These are phyloP conservation scores for Lathyrus sativus DNA, from an alignment of 306 rosid genomes.

Conservation along the genomic window DNA sequence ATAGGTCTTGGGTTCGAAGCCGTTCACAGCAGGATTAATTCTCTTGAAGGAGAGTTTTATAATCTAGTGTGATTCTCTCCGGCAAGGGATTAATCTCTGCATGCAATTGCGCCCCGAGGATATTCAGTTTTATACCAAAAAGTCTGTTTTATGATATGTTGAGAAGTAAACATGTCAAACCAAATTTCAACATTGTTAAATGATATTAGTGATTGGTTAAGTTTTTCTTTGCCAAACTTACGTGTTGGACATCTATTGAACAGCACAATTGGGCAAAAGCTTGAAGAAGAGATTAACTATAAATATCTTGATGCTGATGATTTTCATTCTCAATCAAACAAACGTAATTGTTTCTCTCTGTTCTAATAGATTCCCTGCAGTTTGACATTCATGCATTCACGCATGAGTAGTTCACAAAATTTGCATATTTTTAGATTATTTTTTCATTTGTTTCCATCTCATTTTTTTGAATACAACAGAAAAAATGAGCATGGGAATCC, in stretches of 20 bases:
- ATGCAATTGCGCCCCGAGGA: no score
- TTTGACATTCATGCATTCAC: background rate
- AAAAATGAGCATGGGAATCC: conserved; percentile 75
- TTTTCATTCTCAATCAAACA: conserved; percentile 77
- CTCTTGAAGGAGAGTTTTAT: no score
- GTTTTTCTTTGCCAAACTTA: conserved; percentile 3
- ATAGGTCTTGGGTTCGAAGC: no score
- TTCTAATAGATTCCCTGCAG: background rate
- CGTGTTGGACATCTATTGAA: conserved; percentile 32
- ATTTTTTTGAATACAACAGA: conserved; percentile 44
- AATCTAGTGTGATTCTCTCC: no score
- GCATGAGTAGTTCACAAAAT: background rate
- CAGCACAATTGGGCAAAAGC: conserved; percentile 77
- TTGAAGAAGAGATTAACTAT: conserved; percentile 53
- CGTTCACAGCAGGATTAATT: no score
- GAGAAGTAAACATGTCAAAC: no score
- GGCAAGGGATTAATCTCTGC: no score
- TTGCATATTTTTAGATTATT: background rate
- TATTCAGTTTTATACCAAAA: no score
- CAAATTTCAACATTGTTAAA: no score
- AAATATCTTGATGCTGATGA: conserved; percentile 86
- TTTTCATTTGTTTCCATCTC: background rate
- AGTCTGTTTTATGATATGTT: no score
- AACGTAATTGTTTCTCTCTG: conserved; percentile 44
- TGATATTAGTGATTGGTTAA: no score